These are phyloP conservation scores for Asterella californica DNA, from an alignment of 225 moss, liverwort and hornwort genomes.

Conservation along the genomic window DNA sequence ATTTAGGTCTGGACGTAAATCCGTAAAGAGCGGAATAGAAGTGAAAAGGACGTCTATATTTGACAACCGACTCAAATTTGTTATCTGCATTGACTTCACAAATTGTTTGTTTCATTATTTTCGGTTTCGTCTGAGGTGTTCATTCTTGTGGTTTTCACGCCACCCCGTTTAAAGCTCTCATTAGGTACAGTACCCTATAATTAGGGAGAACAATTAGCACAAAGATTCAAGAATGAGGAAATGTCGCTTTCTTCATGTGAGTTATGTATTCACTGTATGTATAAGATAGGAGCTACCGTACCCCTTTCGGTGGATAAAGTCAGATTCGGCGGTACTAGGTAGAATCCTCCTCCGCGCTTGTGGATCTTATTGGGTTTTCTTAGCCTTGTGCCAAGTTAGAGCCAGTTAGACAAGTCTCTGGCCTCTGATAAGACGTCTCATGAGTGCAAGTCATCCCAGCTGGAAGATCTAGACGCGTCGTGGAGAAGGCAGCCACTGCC, in stretches of 20 bases:
- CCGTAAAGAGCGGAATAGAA: neutral
- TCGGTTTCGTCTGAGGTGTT: neutral
- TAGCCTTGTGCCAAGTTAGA: no score
- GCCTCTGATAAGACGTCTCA: no score
- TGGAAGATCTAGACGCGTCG: no score
- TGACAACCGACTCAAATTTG: neutral
- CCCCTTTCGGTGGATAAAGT: neutral
- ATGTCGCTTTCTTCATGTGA: neutral
- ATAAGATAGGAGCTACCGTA: neutral
- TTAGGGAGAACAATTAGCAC: neutral
- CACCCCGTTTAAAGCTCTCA: neutral
- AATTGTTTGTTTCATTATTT: constrained; percentile 5
- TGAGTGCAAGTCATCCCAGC: no score
- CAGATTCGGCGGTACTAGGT: neutral
- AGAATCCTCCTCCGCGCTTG: neutral
- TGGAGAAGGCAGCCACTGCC: no score
- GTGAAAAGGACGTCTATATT: neutral
- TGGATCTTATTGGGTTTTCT: no score
- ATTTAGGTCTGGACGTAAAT: constrained; percentile 19
- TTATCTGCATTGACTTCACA: constrained; percentile 5
- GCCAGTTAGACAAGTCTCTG: no score
- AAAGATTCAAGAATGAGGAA: neutral
- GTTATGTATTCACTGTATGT: neutral
- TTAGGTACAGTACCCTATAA: neutral
- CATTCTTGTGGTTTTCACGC: neutral